A percentile compares a stretch with the other conserved stretches of the same genome.
phyloP scores from a whole-genome alignment of 768 basidiomycete species.

The Tulasnella sp. region DNA sequence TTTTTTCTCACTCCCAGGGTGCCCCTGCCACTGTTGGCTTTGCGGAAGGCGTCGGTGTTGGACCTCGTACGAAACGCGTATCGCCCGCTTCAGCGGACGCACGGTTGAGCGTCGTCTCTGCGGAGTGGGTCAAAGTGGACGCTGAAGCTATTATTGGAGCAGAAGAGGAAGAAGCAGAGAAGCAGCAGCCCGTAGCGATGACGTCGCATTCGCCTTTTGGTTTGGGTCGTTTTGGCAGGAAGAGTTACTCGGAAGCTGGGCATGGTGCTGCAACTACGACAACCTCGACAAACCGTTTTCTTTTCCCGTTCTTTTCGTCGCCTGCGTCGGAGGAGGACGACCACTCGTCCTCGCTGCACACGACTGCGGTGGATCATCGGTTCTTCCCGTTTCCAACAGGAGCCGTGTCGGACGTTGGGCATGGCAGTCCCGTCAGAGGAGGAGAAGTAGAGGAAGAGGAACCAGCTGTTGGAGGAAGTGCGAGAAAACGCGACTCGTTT shows the following conservation, averaged over 20 bases:
- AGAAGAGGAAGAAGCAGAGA: not conserved
- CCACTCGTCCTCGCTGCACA: not conserved
- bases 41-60: not conserved
- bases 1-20: not conserved
- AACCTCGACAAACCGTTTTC: not conserved
- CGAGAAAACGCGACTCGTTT: not conserved
- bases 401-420: not conserved
- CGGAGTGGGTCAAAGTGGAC: conserved; percentile 10
- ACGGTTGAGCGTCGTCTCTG: not conserved
- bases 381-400: not conserved
- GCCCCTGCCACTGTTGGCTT: not conserved
- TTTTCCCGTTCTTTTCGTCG: not conserved
- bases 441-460: not conserved
- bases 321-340: not conserved
- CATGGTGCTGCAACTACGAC: not conserved
- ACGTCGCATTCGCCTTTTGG: not conserved
- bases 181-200: not conserved
- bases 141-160: not conserved
- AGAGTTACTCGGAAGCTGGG: not conserved
- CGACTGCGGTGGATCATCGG: not conserved
- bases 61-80: not conserved
- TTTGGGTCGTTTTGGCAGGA: not conserved
- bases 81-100: not conserved
- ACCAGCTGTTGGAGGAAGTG: not conserved
- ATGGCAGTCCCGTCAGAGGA: not conserved